Evolutionary conservation across 2,329 filamentous ascomycete genomes (phyloP).

Genomic region (Sporothrix brasiliensis): DNA sequence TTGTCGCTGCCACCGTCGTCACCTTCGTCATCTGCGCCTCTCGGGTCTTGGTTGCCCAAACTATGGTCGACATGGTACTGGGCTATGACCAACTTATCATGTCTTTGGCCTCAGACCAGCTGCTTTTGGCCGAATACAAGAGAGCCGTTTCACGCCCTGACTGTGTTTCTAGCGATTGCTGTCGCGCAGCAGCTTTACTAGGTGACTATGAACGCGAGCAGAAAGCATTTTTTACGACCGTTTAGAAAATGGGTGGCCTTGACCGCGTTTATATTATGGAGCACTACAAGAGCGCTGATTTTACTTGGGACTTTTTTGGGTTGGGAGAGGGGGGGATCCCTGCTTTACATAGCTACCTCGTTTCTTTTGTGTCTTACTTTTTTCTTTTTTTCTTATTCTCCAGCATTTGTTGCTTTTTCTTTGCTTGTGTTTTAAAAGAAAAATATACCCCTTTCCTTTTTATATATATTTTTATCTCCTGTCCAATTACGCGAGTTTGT

Average conservation of each 20-base stretch:
- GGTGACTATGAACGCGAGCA: background rate
- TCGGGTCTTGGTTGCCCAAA: background rate
- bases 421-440: constrained; percentile 10
- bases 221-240: background rate
- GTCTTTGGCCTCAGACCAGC: background rate
- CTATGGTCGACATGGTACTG: background rate
- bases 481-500: background rate
- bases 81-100: background rate
- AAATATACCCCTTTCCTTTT: constrained; percentile 23
- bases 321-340: background rate
- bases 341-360: background rate
- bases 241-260: background rate
- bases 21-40: background rate
- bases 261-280: background rate
- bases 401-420: background rate
- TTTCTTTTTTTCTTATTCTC: background rate
- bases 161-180: background rate
- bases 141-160: background rate
- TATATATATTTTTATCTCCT: background rate
- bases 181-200: background rate
- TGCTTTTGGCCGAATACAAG: background rate
- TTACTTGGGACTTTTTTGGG: background rate
- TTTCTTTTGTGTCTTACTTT: background rate
- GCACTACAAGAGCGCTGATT: background rate
- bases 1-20: background rate